Base-by-base conservation (phyloP, 1,139 yeast genomes). In the Diutina mesorugosa region DNA sequence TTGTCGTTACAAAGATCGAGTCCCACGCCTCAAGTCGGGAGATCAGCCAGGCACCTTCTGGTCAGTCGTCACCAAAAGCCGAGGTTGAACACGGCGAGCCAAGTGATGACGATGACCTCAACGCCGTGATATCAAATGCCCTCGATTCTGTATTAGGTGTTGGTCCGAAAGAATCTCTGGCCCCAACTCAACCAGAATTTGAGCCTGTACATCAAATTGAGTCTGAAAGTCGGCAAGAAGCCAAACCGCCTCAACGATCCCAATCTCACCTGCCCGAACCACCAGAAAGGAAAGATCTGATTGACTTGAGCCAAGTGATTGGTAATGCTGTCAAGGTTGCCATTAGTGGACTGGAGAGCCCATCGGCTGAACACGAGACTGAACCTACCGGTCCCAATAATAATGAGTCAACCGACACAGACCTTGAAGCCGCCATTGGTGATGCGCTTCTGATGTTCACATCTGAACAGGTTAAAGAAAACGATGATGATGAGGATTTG, bases 401-500 rank as follows among this genome's bases (percentile, higher is more conserved):
- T 12, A 35, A 35, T 12, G 41, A 2, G 4, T 35, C 41, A 35
- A n/a, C 32, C 29, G 56, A 51, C 12, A 57, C 55, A 4, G 38
- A 52, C 8, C 47, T 52, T 18, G 48, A 52, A 14, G 35, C 21
- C 7, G 48, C 55, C 28, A 52, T 50, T 16, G 53, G 53, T 16
- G 4, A 30, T 4, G 53, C 53, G 5, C 53, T 50, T 6, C 45
- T 10, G n/a, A 30, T 50, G 53, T 50, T 50, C n/a, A n/a, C 53
- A 4, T 21, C 28, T 1, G 14, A 55, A 18, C 56, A 55, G 41
- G 56, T 45, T 9, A 41, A 46, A 6, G 54, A 54, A 30, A 60
- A 55, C 26, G 55, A 52, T 12, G 66, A 62, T 41, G 71, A 68
- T 45, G 55, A 61, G 16, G 66, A 67, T 56, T 63, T 70, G n/a